Conservation (phyloP, 352 stramenopile genomes). For the Pilasporangium apinafurcum region DNA sequence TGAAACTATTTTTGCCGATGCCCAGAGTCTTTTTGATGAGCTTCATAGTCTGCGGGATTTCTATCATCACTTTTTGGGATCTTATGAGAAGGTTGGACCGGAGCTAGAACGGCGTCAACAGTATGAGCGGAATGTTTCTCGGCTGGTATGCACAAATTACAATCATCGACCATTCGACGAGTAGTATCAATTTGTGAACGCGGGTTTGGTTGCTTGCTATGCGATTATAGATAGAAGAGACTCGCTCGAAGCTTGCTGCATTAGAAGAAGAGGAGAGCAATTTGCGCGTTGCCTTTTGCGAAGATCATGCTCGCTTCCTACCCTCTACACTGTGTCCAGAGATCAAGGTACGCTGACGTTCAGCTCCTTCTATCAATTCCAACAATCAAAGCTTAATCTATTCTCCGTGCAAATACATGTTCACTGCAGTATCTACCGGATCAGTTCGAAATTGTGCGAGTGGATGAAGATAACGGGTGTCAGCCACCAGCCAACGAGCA, state of each 20-base stretch:
- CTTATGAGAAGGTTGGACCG: slow-evolving; percentile 45
- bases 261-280: slow-evolving; percentile 44
- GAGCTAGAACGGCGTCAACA: slow-evolving; percentile 50
- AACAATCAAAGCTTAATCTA: neutral
- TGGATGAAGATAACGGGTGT: slow-evolving; percentile 1
- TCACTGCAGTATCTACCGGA: slow-evolving; percentile 37
- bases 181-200: neutral
- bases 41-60: slow-evolving; percentile 73
- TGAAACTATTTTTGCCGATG: slow-evolving; percentile 54
- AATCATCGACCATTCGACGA: neutral
- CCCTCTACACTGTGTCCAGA: slow-evolving; percentile 64
- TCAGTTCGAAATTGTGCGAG: slow-evolving; percentile 35
- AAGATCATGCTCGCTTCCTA: slow-evolving; percentile 62
- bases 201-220: neutral
- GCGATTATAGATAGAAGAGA: slow-evolving; percentile 65
- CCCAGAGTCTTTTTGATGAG: slow-evolving; percentile 73
- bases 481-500: too few relatives aligned
- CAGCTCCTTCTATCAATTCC: neutral
- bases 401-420: neutral
- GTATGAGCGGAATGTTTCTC: slow-evolving; percentile 44
- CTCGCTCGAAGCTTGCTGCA: slow-evolving; percentile 31
- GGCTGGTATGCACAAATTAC: slow-evolving; percentile 25
- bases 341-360: slow-evolving; percentile 36
- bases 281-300: slow-evolving; percentile 32
- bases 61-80: slow-evolving; percentile 71